These are phyloP conservation scores for Secale cereale DNA, from an alignment of 176 grass and related monocot species.

Conservation along the genomic window DNA sequence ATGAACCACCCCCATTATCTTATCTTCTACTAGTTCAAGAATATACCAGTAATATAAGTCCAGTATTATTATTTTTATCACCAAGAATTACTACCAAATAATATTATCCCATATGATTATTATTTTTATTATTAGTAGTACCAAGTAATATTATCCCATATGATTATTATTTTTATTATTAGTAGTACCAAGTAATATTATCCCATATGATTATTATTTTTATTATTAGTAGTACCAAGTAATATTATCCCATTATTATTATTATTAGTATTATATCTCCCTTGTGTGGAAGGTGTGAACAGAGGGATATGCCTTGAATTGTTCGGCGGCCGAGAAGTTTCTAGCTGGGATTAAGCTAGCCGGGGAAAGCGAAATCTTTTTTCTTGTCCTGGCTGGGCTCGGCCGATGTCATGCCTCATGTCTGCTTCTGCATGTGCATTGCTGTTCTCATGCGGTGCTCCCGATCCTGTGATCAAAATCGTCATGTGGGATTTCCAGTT, in stretches of 20 bases:
- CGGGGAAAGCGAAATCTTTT: not conserved
- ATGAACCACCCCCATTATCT: not conserved
- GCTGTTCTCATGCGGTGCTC: not conserved
- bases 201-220: not conserved
- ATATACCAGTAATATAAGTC: not conserved
- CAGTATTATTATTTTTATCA: not conserved
- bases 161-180: not conserved
- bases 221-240: too few species aligned
- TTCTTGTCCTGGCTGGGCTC: not conserved
- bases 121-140: too few species aligned
- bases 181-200: too few species aligned
- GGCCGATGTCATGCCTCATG: not conserved
- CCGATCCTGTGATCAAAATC: constrained; percentile 21
- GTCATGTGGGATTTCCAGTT: not conserved
- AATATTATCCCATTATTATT: not conserved
- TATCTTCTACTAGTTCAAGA: not conserved
- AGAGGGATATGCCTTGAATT: constrained; percentile 32
- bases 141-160: too few species aligned
- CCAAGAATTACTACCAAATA: too few species aligned
- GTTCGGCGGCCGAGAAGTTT: constrained; percentile 30
- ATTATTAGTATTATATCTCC: not conserved
- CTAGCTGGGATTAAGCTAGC: not conserved
- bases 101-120: too few species aligned
- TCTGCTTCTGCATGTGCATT: constrained; percentile 27
- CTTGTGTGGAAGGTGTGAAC: constrained; percentile 33